phyloP scores from a whole-genome alignment of 371 early-diverging fungal genomes.

The Umbelopsis sp. region DNA sequence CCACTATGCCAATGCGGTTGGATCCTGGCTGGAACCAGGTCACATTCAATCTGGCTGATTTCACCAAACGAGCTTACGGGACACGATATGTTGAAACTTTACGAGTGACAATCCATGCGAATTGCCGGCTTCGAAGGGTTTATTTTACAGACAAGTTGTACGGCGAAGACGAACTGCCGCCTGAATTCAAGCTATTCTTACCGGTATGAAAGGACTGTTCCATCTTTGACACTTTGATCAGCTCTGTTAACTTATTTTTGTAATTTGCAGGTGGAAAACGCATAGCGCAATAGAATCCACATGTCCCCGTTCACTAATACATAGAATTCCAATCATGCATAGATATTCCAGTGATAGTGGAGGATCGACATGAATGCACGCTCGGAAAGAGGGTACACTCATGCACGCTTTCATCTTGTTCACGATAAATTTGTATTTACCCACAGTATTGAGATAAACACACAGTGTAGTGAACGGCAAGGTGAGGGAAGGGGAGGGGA shows the following conservation, averaged over 20 bases:
- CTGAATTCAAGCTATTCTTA: slow-evolving; percentile 89
- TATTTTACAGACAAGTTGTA: slow-evolving; percentile 91
- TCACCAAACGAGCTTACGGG: slow-evolving; percentile 86
- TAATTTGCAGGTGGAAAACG: not conserved
- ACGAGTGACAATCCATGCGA: slow-evolving; percentile 91
- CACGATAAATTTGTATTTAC: slow-evolving; percentile 12
- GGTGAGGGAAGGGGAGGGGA: not conserved
- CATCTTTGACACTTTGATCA: not conserved
- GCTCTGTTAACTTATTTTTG: not conserved
- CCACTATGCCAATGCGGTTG: slow-evolving; percentile 93
- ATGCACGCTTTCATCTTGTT: not conserved
- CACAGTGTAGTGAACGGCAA: slow-evolving; percentile 13
- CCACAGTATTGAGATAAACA: not conserved
- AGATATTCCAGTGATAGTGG: not conserved
- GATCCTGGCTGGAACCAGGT: slow-evolving; percentile 98
- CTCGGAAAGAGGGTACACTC: not conserved
- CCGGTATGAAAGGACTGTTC: slow-evolving; percentile 46
- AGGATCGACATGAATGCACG: not conserved
- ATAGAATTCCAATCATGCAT: not conserved
- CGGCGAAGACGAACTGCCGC: slow-evolving; percentile 91
- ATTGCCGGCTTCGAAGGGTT: slow-evolving; percentile 84
- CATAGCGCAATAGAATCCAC: not conserved
- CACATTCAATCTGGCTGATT: slow-evolving; percentile 85
- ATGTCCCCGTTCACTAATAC: not conserved
- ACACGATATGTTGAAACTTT: slow-evolving; percentile 88